phyloP scores from a whole-genome alignment of 2,329 filamentous ascomycete genomes.

The Ramichloridium luteum region DNA sequence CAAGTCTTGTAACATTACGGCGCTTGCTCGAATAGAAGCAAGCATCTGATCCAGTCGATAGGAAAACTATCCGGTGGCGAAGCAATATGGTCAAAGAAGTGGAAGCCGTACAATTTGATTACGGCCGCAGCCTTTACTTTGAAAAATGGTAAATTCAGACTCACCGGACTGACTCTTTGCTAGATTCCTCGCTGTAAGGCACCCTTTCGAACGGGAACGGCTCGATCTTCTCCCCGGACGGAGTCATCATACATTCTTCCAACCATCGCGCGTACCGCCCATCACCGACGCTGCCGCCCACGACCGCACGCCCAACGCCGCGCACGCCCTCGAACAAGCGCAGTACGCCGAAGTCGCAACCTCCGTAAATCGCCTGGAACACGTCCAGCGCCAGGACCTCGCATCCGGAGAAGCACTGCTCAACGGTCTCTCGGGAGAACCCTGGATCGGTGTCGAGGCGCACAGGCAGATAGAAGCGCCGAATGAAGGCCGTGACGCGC shows the following conservation, averaged over 20 bases:
- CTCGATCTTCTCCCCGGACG: constrained; percentile 19
- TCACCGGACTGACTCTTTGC: too few species aligned
- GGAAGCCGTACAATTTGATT: too few species aligned
- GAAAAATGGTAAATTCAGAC: too few species aligned
- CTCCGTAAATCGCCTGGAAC: constrained; percentile 35
- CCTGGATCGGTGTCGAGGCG: constrained; percentile 39
- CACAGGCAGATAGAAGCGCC: constrained; percentile 28
- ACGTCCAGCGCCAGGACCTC: constrained; percentile 39
- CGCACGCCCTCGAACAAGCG: constrained; percentile 35
- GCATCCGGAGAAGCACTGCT: constrained; percentile 32
- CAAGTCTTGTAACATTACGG: too few species aligned
- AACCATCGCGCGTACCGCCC: constrained; percentile 32
- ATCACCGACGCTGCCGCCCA: constrained; percentile 32
- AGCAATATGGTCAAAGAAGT: too few species aligned
- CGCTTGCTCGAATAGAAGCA: too few species aligned
- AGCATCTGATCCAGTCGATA: too few species aligned
- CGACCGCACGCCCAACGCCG: constrained; percentile 31
- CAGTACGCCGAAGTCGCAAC: constrained; percentile 32
- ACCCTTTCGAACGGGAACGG: too few species aligned
- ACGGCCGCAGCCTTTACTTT: too few species aligned
- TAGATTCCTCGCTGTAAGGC: too few species aligned
- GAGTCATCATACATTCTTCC: constrained; percentile 33
- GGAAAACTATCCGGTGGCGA: too few species aligned
- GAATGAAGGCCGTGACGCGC: constrained; percentile 4
- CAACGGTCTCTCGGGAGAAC: constrained; percentile 30